Evolutionary conservation across 257 asterid genomes (phyloP).

Genomic region (Solanum verrucosum): DNA sequence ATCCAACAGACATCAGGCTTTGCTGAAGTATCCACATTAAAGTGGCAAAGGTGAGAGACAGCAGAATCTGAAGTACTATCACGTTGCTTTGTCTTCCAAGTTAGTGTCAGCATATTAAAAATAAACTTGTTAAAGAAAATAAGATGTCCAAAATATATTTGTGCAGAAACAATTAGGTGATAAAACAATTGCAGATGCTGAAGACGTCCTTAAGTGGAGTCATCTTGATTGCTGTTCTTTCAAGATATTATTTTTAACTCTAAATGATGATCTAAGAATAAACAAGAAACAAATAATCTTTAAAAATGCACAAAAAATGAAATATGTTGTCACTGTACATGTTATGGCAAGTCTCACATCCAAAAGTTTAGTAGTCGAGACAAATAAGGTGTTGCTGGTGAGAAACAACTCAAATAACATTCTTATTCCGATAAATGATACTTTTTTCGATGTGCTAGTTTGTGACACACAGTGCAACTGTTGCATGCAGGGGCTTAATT

Average conservation of each 20-base stretch:
- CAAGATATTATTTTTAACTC: not conserved
- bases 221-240: not conserved
- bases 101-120: too few species aligned
- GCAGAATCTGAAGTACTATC: not conserved
- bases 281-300: not conserved
- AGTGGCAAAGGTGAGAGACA: not conserved
- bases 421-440: not conserved
- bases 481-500: not conserved
- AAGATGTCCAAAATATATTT: too few species aligned
- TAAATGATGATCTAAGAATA: not conserved
- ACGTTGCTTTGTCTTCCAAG: too few species aligned
- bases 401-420: not conserved
- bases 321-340: not conserved
- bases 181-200: not conserved
- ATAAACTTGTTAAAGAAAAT: too few species aligned
- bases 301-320: not conserved
- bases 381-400: not conserved
- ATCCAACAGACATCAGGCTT: not conserved
- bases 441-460: not conserved
- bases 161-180: too few species aligned
- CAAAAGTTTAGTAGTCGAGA: not conserved
- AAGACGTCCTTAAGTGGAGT: not conserved
- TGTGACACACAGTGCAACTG: not conserved
- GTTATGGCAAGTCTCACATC: not conserved
- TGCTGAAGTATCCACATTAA: not conserved